Base-by-base conservation (phyloP, 305 asterid genomes). In the Coffea humblotiana region DNA sequence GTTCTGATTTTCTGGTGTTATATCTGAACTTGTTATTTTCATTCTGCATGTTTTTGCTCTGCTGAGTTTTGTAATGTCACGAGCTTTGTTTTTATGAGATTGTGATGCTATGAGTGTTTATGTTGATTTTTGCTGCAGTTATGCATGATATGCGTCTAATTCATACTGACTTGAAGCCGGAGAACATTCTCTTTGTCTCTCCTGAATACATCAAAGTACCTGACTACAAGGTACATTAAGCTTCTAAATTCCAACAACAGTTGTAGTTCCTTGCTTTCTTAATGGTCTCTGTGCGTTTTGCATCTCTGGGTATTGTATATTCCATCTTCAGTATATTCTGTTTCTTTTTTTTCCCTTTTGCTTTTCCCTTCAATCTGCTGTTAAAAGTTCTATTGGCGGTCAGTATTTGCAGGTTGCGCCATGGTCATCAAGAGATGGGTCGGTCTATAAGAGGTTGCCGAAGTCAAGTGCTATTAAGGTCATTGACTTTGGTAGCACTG, bases 91-190 rank as follows among this genome's bases (percentile, higher is more conserved):
- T 75, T 52, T 69, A 70, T 63, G 19, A 68, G 78, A 72, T 76
- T 54, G 14, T 80, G 64, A 80, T 76, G 13, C 56, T 79, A 40
- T 75, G 25, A 51, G 25, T 66, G 65, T 73, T 78, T 79, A 56
- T 76, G 21, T 71, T 78, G 69, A 29, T 75, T 52, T 49, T 68
- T 77, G 35, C 70, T 79, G 82, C 90, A 88, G 91, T 86, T 84
- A 83, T 88, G 88, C 91, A 88, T 79, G 91, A 84, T 77, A 84
- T 88, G 91, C 90, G 86, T 40, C 90, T 88, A 61, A 86, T 88
- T 79, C 91, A 88, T 78, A 88, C 91, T 6, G 91, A 88, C 64
- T 73, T 88, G 86, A 88, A 88, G 88, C 91, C 91, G 27, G 91
- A 88, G 84, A 88, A 88, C 81, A 88, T 88, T 75, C 88, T 88